Conservation (phyloP, 345 rosid genomes). For the Cochlearia excelsa region DNA sequence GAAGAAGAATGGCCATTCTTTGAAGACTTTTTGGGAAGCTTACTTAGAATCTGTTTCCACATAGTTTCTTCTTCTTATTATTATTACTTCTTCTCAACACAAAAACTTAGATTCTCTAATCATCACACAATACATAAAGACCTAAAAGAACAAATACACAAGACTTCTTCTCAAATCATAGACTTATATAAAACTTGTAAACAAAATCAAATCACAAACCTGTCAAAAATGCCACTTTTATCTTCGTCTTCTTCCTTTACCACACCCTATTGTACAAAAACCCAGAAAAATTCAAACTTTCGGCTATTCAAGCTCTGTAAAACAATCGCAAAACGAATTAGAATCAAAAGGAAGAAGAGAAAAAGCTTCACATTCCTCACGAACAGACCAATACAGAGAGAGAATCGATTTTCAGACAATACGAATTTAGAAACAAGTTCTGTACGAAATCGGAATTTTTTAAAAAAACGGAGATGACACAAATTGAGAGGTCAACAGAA, state of each 20-base stretch:
- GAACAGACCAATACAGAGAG: background rate
- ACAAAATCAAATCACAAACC: conserved; percentile 30
- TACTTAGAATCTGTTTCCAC: conserved; percentile 76
- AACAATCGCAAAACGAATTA: conserved; percentile 9
- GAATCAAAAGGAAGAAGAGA: conserved; percentile 26
- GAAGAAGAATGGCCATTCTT: conserved; percentile 45
- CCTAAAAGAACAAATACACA: conserved; percentile 20
- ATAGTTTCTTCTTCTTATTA: conserved; percentile 32
- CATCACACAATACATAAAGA: conserved; percentile 7
- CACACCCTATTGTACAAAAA: conserved; percentile 12
- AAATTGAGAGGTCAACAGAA: conserved; percentile 30
- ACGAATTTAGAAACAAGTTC: background rate
- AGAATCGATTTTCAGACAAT: too few relatives aligned
- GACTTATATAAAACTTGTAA: conserved; percentile 28
- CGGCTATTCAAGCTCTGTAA: conserved; percentile 20
- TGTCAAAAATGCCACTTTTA: background rate
- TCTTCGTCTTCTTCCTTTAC: conserved; percentile 14
- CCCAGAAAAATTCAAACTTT: conserved; percentile 27
- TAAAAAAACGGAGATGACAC: conserved; percentile 16
- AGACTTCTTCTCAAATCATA: conserved; percentile 21
- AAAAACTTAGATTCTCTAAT: conserved; percentile 24
- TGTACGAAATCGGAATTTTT: background rate
- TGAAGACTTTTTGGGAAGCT: conserved; percentile 85
- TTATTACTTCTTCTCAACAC: conserved; percentile 5
- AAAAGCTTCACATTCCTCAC: conserved; percentile 22